Base-by-base conservation (phyloP, 2,329 filamentous ascomycete genomes). In the Diaporthe longicolla region DNA sequence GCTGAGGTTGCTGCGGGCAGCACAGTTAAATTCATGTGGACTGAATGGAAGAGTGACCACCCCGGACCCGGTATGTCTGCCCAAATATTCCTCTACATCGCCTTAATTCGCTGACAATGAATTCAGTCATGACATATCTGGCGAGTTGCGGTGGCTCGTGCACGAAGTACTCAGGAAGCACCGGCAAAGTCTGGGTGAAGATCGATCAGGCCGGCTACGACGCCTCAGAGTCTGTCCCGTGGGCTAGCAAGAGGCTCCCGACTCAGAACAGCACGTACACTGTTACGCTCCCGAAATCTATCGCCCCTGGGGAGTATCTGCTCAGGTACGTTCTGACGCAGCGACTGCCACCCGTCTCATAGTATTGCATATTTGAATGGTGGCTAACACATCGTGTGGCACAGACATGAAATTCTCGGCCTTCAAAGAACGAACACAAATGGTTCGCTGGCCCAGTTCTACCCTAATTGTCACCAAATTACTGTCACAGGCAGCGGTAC, bases 1-100 rank as follows among this genome's bases (percentile, higher is more conserved):
- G 59, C 59, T 0, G 59, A 63, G 17, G 59, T 63, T 15, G 40
- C 59, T 48, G 59, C 59, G 10, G 59, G 59, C 24, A 63, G 59
- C 59, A 45, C 40, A 32, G 59, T 63, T 40, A 63, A 63, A 32
- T 63, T 63, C 26, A 63, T 63, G 59, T 63, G 59, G 59, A 63
- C 59, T 9, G 59, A 63, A 40, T 63, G 59, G 59, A 63, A 63
- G 59, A 63, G 59, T 24, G 59, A 63, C 40, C 59, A 63, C 29
- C 59, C 59, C 6, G 59, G 59, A 10, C 59, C 59, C 9, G 37
- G 59, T 63, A 32, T 1, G 59, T 32, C 17, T 48, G 10, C 40
- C 15, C 9, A 1, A 0, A 6, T n/a, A 11, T 2, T 0, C 19
- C 37, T n/a, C 26, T 17, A 6, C 1, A 21, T 21, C 7, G 4